Evolutionary conservation across 2,329 filamentous ascomycete genomes (phyloP).

Genomic region (Talaromyces sp.): DNA sequence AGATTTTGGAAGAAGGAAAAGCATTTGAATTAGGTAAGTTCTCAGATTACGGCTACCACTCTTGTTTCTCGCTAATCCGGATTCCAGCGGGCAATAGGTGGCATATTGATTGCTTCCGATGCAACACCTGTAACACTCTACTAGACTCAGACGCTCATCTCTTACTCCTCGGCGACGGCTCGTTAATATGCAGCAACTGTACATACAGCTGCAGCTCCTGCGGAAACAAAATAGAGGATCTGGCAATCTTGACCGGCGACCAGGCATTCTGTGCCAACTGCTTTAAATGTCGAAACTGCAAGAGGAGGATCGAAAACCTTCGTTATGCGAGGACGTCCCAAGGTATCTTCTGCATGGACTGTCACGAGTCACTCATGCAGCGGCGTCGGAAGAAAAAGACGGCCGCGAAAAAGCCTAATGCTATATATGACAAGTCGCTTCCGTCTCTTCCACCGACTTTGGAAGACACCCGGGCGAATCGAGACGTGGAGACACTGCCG

Average conservation of each 20-base stretch:
- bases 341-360: constrained; percentile 99
- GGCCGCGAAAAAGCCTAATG: constrained; percentile 33
- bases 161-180: constrained; percentile 92
- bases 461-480: constrained; percentile 57
- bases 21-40: constrained; percentile 88
- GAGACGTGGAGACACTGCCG: constrained; percentile 51
- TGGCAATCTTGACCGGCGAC: constrained; percentile 94
- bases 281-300: constrained; percentile 96
- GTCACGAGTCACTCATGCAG: constrained; percentile 94
- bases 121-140: constrained; percentile 89
- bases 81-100: constrained; percentile 81
- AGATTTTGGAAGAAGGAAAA: constrained; percentile 98
- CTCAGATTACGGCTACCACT: neutral
- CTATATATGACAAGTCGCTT: constrained; percentile 83
- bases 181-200: constrained; percentile 98
- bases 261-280: constrained; percentile 97
- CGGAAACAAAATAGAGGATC: constrained; percentile 94
- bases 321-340: constrained; percentile 96
- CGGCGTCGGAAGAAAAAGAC: constrained; percentile 74
- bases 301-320: constrained; percentile 96
- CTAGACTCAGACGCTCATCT: constrained; percentile 98
- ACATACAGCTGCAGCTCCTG: constrained; percentile 98
- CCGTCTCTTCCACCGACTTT: constrained; percentile 79
- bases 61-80: constrained; percentile 25
- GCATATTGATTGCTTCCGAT: constrained; percentile 98